A percentile compares a stretch with the other conserved stretches of the same genome.
These are phyloP conservation scores for Rhodosporidiobolus odoratus DNA, from an alignment of 768 basidiomycete genomes.

Conservation along the genomic window DNA sequence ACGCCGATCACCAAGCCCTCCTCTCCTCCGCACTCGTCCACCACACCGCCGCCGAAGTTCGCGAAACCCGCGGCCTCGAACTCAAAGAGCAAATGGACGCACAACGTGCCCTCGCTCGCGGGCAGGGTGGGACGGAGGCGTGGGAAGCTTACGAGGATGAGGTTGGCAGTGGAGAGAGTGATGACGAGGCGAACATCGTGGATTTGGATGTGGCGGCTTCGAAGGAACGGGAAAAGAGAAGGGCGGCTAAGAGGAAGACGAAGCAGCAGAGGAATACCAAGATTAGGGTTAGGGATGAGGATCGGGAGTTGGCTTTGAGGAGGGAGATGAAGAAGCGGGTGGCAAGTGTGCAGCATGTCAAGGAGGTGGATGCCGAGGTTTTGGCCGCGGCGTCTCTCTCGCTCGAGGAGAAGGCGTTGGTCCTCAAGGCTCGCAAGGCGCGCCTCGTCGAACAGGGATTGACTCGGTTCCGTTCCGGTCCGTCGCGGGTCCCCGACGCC, in stretches of 20 bases:
- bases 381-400: constrained; percentile 18
- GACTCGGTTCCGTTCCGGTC: constrained; percentile 39
- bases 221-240: constrained; percentile 26
- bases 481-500: constrained; percentile 36
- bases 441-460: constrained; percentile 35
- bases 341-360: constrained; percentile 38
- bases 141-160: constrained; percentile 38
- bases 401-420: constrained; percentile 36
- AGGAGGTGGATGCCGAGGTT: constrained; percentile 49
- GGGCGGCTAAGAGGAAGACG: constrained; percentile 35
- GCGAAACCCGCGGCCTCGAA: constrained; percentile 30
- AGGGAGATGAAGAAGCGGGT: constrained; percentile 37
- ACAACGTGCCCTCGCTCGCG: not conserved
- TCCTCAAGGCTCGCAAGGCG: constrained; percentile 28
- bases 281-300: constrained; percentile 20
- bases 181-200: constrained; percentile 4
- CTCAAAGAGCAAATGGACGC: constrained; percentile 31
- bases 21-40: constrained; percentile 26
- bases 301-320: constrained; percentile 13
- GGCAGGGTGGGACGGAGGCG: too few species aligned
- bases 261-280: constrained; percentile 35
- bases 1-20: constrained; percentile 38
- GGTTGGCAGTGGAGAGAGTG: constrained; percentile 38
- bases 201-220: constrained; percentile 23
- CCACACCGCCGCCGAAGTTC: constrained; percentile 30